phyloP scores from a whole-genome alignment of 176 grass and related monocot genomes.

The Themeda triandra region DNA sequence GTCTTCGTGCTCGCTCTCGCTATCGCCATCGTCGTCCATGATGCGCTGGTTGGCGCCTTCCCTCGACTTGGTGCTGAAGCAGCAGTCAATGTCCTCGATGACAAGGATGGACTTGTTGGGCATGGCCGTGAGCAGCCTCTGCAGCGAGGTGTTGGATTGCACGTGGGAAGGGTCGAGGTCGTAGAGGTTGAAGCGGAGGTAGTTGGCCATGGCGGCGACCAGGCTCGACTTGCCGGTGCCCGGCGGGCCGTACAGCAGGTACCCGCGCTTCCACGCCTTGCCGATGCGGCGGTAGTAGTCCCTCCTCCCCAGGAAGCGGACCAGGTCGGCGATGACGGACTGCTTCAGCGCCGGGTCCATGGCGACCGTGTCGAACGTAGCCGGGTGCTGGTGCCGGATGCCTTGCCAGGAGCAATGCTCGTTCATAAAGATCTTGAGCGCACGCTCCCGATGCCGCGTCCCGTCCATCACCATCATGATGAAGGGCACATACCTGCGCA shows the following conservation, averaged over 20 bases:
- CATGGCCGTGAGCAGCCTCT: conserved; percentile 20
- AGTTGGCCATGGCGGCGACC: conserved; percentile 34
- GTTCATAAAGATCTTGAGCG: conserved; percentile 39
- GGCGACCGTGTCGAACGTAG: conserved; percentile 63
- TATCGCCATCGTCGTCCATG: neutral
- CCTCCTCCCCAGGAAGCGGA: conserved; percentile 21
- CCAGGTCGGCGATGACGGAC: conserved; percentile 20
- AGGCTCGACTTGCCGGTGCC: conserved; percentile 64
- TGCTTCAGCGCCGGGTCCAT: conserved; percentile 38
- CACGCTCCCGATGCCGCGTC: neutral
- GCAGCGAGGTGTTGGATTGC: conserved; percentile 30
- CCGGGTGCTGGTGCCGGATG: conserved; percentile 51
- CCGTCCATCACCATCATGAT: neutral
- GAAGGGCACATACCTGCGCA: conserved; percentile 29
- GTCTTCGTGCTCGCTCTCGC: neutral
- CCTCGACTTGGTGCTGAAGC: neutral
- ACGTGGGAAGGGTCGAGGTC: conserved; percentile 50
- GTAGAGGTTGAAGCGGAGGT: conserved; percentile 50
- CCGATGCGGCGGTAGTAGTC: conserved; percentile 44
- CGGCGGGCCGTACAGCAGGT: conserved; percentile 29
- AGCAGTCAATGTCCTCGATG: conserved; percentile 10
- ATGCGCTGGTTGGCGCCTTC: neutral
- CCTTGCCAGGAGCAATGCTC: neutral
- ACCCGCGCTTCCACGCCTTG: conserved; percentile 54
- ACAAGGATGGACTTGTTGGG: conserved; percentile 2